Percentiles rank a stretch among this genome's conserved stretches.
These are phyloP conservation scores for Gloeostereum incarnatum DNA, from an alignment of 768 basidiomycete genomes.

Conservation along the genomic window DNA sequence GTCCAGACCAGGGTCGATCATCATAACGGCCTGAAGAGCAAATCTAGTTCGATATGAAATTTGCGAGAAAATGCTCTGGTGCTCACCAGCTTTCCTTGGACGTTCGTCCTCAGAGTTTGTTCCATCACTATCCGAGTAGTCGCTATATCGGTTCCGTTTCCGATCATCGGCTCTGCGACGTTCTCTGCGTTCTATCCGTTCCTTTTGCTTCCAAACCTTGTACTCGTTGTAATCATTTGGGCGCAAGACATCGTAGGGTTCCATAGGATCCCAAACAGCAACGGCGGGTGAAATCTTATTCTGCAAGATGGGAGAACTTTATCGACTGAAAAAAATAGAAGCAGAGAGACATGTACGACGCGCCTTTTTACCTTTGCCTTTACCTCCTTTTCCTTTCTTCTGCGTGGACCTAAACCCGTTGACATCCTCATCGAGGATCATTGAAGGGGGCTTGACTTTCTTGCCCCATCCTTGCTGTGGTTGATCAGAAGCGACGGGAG, in stretches of 20 bases:
- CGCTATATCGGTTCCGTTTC: conserved; percentile 46
- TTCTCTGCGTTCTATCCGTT: conserved; percentile 66
- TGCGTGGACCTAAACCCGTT: conserved; percentile 67
- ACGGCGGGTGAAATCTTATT: conserved; percentile 49
- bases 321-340: conserved; percentile 1
- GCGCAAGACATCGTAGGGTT: conserved; percentile 71
- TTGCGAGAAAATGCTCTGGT: neutral
- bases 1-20: conserved; percentile 38
- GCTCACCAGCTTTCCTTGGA: conserved; percentile 55
- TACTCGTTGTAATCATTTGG: conserved; percentile 89
- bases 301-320: conserved; percentile 20
- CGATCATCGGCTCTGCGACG: conserved; percentile 46
- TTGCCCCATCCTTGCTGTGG: conserved; percentile 69
- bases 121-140: conserved; percentile 57
- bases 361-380: conserved; percentile 57
- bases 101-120: conserved; percentile 58
- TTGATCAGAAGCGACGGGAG: conserved; percentile 21
- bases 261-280: conserved; percentile 67
- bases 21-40: conserved; percentile 35
- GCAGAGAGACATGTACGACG: conserved; percentile 3
- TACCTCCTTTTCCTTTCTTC: conserved; percentile 43
- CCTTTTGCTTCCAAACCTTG: conserved; percentile 71
- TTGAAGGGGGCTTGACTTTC: conserved; percentile 85
- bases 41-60: conserved; percentile 4
- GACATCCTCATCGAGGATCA: conserved; percentile 84